These are phyloP conservation scores for Mycosphaerella arachidis DNA, from an alignment of 2,329 filamentous ascomycete genomes.

Conservation along the genomic window DNA sequence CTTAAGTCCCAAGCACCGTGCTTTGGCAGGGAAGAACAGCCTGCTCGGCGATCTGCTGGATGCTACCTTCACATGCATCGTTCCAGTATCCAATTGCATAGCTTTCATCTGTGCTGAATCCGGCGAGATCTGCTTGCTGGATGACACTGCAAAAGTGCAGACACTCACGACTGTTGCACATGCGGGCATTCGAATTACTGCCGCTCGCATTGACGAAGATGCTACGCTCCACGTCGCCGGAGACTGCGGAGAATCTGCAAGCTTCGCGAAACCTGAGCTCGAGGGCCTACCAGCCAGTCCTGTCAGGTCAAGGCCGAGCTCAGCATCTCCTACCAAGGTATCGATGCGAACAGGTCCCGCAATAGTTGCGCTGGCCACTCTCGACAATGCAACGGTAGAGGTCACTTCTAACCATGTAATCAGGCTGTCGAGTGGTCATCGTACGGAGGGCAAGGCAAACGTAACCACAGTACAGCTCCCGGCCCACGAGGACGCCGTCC, in stretches of 20 bases:
- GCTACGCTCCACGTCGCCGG: constrained; percentile 65
- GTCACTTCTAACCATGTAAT: constrained; percentile 26
- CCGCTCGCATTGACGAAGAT: constrained; percentile 57
- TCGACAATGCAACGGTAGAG: constrained; percentile 32
- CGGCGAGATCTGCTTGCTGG: constrained; percentile 83
- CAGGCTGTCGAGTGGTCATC: constrained; percentile 12
- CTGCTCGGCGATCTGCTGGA: constrained; percentile 78
- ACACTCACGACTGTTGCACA: constrained; percentile 64
- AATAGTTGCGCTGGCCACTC: constrained; percentile 36
- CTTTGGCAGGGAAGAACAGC: constrained; percentile 81
- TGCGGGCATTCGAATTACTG: constrained; percentile 63
- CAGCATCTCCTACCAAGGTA: constrained; percentile 16
- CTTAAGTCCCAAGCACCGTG: constrained; percentile 53
- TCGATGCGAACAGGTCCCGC: constrained; percentile 13
- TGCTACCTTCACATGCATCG: constrained; percentile 75
- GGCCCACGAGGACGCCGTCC: constrained; percentile 55
- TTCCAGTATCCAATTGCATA: constrained; percentile 65
- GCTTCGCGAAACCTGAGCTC: constrained; percentile 39
- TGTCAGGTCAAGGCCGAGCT: constrained; percentile 17
- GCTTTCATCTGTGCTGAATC: constrained; percentile 82
- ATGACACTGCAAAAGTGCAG: constrained; percentile 69
- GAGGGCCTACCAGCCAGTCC: constrained; percentile 24
- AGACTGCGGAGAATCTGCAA: constrained; percentile 54
- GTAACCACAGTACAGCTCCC: constrained; percentile 40
- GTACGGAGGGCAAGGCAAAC: constrained; percentile 5